A percentile compares a stretch with the other conserved stretches of the same genome.
Evolutionary conservation across 2,329 filamentous ascomycete species (phyloP).

Genomic region (Diaporthe velutina): DNA sequence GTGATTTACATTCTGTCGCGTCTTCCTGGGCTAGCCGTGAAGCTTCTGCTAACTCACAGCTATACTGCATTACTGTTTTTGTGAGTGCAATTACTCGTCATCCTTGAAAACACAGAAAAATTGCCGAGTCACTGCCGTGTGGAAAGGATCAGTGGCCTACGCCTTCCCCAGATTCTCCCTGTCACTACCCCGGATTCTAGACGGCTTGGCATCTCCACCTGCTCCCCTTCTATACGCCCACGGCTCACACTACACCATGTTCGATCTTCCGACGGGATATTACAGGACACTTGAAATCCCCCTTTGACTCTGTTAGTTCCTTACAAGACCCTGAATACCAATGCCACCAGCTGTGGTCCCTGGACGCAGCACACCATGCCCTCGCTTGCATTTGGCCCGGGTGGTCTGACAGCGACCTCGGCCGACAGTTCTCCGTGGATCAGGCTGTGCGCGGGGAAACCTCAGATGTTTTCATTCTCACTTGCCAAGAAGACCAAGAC

Average conservation of each 20-base stretch:
- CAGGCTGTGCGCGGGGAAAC: slow-evolving; percentile 16
- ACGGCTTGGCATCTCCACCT: slow-evolving; percentile 15
- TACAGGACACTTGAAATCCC: not conserved
- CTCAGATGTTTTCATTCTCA: slow-evolving; percentile 9
- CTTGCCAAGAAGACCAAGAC: slow-evolving; percentile 8
- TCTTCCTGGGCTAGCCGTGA: not conserved
- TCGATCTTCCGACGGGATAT: not conserved
- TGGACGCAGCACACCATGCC: not conserved
- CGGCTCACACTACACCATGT: not conserved
- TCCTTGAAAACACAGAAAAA: not conserved
- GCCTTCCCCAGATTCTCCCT: slow-evolving; percentile 4
- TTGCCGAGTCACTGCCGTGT: slow-evolving; percentile 3
- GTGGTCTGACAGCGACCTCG: not conserved
- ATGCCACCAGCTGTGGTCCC: not conserved
- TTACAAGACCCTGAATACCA: not conserved
- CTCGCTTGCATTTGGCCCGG: slow-evolving; percentile 20
- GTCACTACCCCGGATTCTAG: slow-evolving; percentile 20
- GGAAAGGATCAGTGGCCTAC: not conserved
- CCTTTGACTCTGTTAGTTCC: not conserved
- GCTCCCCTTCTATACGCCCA: not conserved
- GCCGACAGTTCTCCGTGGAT: not conserved
- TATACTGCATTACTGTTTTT: not conserved
- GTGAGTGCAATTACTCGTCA: not conserved
- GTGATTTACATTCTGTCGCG: no score
- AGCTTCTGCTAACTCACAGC: not conserved